A percentile compares a stretch with the other conserved stretches of the same genome.
These are phyloP conservation scores for Drechslerella stenobrocha DNA, from an alignment of 2,329 filamentous ascomycete species.

Conservation along the genomic window DNA sequence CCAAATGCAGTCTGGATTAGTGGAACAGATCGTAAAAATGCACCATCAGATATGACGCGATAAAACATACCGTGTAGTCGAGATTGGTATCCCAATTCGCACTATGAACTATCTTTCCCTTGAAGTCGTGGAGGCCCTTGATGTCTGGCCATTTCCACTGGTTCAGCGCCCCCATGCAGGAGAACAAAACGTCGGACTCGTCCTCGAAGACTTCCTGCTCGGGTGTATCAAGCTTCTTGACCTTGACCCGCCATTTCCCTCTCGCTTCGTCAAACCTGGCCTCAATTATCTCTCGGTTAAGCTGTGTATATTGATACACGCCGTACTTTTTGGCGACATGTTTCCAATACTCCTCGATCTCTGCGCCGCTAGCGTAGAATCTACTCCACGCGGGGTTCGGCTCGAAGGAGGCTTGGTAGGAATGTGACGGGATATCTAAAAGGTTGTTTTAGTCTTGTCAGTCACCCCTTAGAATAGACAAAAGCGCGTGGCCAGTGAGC, in stretches of 20 bases:
- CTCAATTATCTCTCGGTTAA: constrained; percentile 57
- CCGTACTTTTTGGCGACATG: constrained; percentile 59
- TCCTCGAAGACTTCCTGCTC: constrained; percentile 49
- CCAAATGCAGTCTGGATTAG: constrained; percentile 47
- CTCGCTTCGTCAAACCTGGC: constrained; percentile 57
- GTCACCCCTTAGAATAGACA: background rate
- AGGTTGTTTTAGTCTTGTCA: constrained; percentile 54
- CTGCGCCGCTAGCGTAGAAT: constrained; percentile 61
- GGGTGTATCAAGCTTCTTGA: constrained; percentile 47
- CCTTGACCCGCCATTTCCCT: constrained; percentile 50
- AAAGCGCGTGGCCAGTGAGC: background rate
- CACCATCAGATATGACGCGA: background rate
- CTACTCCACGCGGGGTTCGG: constrained; percentile 65
- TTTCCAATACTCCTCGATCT: constrained; percentile 61
- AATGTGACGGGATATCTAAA: constrained; percentile 63
- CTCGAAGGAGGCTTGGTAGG: constrained; percentile 67
- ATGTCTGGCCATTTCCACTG: constrained; percentile 63
- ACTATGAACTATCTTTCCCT: constrained; percentile 61
- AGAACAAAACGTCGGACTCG: constrained; percentile 50
- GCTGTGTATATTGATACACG: constrained; percentile 59
- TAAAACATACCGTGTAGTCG: constrained; percentile 8
- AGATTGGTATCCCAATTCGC: constrained; percentile 59
- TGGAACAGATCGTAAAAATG: constrained; percentile 54
- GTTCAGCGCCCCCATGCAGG: constrained; percentile 61
- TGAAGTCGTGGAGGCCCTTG: constrained; percentile 58